Conservation (phyloP, 192 early-diverging fungal species). For the Entomortierella beljakovae region DNA sequence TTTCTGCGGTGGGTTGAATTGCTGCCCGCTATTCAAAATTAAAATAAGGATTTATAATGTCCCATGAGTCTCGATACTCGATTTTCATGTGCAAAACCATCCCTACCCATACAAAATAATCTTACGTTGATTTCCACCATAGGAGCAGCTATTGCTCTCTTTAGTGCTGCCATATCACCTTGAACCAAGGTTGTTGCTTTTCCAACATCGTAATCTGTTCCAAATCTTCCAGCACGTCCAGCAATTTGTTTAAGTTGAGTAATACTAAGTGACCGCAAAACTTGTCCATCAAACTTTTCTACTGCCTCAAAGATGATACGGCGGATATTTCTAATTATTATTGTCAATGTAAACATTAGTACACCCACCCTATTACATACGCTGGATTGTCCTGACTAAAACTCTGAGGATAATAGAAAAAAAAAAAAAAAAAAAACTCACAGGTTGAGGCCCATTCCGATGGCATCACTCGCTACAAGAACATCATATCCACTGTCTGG, state of each 20-base stretch:
- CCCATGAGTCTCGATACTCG: not conserved
- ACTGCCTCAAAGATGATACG: conserved; percentile 87
- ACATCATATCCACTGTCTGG: conserved; percentile 80
- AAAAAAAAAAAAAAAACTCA: conserved; percentile 44
- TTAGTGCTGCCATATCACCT: conserved; percentile 25
- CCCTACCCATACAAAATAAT: not conserved
- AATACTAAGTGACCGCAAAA: conserved; percentile 62
- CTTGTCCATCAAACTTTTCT: conserved; percentile 83
- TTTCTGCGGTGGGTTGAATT: conserved; percentile 39
- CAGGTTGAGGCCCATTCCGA: conserved; percentile 98
- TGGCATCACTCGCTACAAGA: conserved; percentile 94
- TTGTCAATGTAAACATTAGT: too few relatives aligned
- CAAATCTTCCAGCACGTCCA: conserved; percentile 90
- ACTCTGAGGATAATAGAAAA: too few relatives aligned
- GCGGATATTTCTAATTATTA: conserved; percentile 84
- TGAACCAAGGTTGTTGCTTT: conserved; percentile 74
- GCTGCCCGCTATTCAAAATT: conserved; percentile 22
- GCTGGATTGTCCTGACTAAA: too few relatives aligned
- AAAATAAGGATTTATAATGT: conserved; percentile 7
- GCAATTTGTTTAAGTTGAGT: conserved; percentile 95
- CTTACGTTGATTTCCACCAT: conserved; percentile 34
- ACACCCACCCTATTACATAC: too few relatives aligned
- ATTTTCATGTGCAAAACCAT: too few relatives aligned
- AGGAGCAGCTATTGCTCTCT: conserved; percentile 28
- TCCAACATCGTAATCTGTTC: conserved; percentile 73